Evolutionary conservation across 2,329 filamentous ascomycete genomes (phyloP), one percentile per base, ranked within the genome.

Genomic region (Fusarium gaditjirri): DNA sequence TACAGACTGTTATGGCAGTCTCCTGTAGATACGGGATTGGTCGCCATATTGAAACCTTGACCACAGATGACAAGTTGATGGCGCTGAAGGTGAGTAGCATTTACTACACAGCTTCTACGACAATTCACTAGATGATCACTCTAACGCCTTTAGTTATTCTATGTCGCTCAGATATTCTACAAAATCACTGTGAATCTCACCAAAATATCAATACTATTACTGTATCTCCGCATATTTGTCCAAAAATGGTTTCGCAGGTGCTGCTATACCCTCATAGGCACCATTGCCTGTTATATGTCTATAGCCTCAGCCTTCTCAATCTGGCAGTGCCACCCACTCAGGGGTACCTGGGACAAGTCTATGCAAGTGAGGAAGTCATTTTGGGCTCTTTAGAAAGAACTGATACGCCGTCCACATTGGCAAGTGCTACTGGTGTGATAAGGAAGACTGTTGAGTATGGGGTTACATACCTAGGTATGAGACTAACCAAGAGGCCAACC

Each of bases 211-310:
- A 86, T 88, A 56, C 76, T 88, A 11, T 78, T 87, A 6, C 81
- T 89, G 23, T 89, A 88, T 71, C 84, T 87, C 27, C 85, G 86
- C 31, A 86, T 88, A 50, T 89, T 89, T 64, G 79, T 85, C 27
- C 81, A 85, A 50, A 79, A 67, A 49, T 83, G 80, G 77, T 88
- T 88, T 71, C 81, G 83, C 13, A 79, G 81, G 6, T 77, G 81
- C 39, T 86, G 83, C 65, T 82, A 82, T 62, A 61, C 78, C 21
- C 76, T 87, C 41, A 76, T 86, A 27, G 73, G 72, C 50, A 76
- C 87, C 57, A 81, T 88, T 21, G 25, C 82, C 16, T 76, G 79
- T n/a, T 88, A 85, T 76, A 85, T 83, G 71, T 66, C 85, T 10
- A 82, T 81, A n/a, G 84, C 84, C 8, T 81, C 83, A 2, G 73